Conservation (phyloP, 2,329 filamentous ascomycete species). For the Calonectria naviculata region DNA sequence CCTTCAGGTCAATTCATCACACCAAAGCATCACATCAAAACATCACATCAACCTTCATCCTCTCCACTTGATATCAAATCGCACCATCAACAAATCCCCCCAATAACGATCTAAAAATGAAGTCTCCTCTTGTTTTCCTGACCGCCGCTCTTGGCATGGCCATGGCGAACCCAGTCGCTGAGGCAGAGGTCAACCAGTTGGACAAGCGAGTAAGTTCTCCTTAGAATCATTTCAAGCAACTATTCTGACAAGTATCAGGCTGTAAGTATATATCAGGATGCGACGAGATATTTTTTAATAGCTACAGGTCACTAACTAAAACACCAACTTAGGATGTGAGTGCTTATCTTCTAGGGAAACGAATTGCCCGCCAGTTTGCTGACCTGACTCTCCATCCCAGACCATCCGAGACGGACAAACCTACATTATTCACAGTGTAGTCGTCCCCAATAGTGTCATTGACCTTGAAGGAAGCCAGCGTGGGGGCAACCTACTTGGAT, state of each 20-base stretch:
- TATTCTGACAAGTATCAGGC: neutral
- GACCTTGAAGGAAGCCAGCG: neutral
- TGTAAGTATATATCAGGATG: neutral
- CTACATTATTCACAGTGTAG: neutral
- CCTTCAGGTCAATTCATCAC: too few relatives aligned
- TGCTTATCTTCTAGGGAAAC: neutral
- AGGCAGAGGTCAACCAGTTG: neutral
- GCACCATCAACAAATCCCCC: too few relatives aligned
- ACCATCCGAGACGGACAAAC: neutral
- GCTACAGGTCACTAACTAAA: neutral
- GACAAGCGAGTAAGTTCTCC: neutral
- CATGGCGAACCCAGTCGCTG: neutral
- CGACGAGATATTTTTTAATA: neutral
- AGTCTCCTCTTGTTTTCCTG: neutral
- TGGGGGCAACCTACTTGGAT: neutral
- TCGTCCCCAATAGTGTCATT: neutral
- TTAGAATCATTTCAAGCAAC: too few relatives aligned
- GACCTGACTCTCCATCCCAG: neutral
- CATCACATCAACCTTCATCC: too few relatives aligned
- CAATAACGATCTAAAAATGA: neutral
- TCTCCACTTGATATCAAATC: too few relatives aligned
- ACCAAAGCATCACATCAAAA: too few relatives aligned
- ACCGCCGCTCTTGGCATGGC: neutral
- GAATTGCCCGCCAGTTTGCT: neutral
- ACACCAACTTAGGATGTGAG: neutral